Evolutionary conservation across 441 rosid genomes (phyloP).

Genomic region (Populus trichocarpa): DNA sequence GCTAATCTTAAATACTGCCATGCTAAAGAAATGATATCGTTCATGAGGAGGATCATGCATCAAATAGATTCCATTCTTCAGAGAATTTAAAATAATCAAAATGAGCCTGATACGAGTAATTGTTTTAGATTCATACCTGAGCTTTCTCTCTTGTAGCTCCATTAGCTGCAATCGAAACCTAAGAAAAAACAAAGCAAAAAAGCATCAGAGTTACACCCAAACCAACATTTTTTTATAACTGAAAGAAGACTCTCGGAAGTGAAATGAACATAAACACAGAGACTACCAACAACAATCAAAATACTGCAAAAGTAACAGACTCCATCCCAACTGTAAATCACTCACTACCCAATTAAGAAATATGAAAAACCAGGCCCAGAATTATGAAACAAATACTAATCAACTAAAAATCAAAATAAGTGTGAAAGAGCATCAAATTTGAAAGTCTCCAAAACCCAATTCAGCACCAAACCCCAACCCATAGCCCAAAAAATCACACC

Average conservation of each 20-base stretch:
- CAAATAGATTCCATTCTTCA: not conserved
- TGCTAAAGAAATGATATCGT: not conserved
- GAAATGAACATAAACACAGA: not conserved
- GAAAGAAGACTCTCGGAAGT: not conserved
- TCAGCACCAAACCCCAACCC: not conserved
- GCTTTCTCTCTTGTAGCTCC: constrained; percentile 80
- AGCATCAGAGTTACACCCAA: not conserved
- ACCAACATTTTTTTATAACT: not conserved
- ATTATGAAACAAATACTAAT: not conserved
- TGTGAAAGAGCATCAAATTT: not conserved
- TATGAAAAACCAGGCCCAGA: not conserved
- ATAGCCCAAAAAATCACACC: not conserved
- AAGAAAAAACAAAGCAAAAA: constrained; percentile 10
- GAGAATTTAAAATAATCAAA: not conserved
- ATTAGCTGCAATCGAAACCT: constrained; percentile 79
- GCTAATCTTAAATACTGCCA: not conserved
- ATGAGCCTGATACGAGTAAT: not conserved
- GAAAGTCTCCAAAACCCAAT: not conserved
- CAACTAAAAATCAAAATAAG: not conserved
- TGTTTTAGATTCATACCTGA: constrained; percentile 45
- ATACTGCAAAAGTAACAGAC: not conserved
- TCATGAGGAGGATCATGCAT: not conserved
- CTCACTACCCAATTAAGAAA: not conserved
- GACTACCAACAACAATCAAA: not conserved
- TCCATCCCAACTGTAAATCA: not conserved